Evolutionary conservation across 2,329 filamentous ascomycete species (phyloP).

Genomic region (Neospermospora avenae): DNA sequence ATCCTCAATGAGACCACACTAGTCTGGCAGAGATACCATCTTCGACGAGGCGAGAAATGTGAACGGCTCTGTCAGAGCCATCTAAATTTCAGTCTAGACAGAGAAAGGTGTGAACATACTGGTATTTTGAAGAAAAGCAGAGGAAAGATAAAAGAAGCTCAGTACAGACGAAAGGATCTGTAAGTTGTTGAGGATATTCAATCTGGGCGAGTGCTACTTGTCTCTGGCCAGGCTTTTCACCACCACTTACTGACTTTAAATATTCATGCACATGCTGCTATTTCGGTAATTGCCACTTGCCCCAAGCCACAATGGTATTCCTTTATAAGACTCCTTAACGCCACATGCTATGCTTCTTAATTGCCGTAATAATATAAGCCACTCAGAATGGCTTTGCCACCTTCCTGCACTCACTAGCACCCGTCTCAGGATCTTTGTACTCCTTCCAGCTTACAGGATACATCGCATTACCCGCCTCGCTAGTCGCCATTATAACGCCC

Average conservation of each 20-base stretch:
- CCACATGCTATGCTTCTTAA: slow-evolving; percentile 8
- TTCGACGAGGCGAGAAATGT: no score
- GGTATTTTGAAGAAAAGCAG: not conserved
- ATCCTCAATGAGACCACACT: no score
- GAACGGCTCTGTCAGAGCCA: no score
- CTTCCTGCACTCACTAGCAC: slow-evolving; percentile 75
- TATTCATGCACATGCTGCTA: no score
- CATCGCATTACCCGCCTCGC: slow-evolving; percentile 86
- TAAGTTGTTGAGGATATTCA: no score
- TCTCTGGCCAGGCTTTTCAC: no score
- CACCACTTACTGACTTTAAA: no score
- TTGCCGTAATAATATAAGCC: not conserved
- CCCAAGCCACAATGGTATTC: not conserved
- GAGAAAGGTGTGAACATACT: no score
- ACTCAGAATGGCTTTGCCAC: slow-evolving; percentile 81
- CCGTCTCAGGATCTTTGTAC: slow-evolving; percentile 80
- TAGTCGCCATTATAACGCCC: slow-evolving; percentile 89
- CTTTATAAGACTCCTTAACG: slow-evolving; percentile 4
- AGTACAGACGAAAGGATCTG: not conserved
- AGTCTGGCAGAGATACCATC: no score
- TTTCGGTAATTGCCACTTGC: not conserved
- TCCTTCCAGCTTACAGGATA: slow-evolving; percentile 94
- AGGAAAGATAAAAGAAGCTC: not conserved
- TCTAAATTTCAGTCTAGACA: no score
- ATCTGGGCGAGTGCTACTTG: no score